Base-by-base conservation (phyloP, 2,329 filamentous ascomycete species). In the Emericellopsis atlantica region DNA sequence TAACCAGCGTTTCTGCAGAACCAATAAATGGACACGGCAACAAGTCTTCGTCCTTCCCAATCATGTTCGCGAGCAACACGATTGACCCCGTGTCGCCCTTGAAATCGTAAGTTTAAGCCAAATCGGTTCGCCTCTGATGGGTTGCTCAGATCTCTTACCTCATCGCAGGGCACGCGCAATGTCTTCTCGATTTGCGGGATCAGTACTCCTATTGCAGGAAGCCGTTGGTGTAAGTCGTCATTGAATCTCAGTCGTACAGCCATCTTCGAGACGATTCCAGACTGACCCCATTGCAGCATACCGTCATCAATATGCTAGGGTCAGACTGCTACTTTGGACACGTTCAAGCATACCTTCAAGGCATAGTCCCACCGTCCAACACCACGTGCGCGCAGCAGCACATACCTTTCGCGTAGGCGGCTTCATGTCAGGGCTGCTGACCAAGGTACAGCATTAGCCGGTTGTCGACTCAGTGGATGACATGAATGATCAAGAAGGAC, bases 21-120 rank as follows among this genome's bases (percentile, higher is more conserved):
- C 39, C 48, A 36, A 51, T 45, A 29, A 40, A 10, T 39, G 48
- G 45, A 42, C 15, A 46, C 21, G 24, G 18, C 18, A 21, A 53
- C 15, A 48, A 32, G 39, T 36, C 43, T 10, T 61, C 55, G 10
- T 49, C 57, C 6, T 62, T 60, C 42, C 61, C 61, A 11, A 51
- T 64, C 26, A 49, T 65, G 6, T 62, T 64, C 43, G 35, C 60
- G 24, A 59, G 59, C 38, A 65, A 62, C 24, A 62, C 56, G 4
- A 46, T 54, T 31, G 61, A 65, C 42, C 57, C 58, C 11, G 46
- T 64, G n/a, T 58, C 61, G 6, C 59, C 60, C 10, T 44, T 62
- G 45, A 53, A 11, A 41, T 58, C 49, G 56, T 58, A 55, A 0
- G 52, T 55, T 44, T 26, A 40, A 5, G 9, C 16, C 31, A 40